Evolutionary conservation across 2,329 filamentous ascomycete species (phyloP).

Genomic region (Pestalotiopsis sp.): DNA sequence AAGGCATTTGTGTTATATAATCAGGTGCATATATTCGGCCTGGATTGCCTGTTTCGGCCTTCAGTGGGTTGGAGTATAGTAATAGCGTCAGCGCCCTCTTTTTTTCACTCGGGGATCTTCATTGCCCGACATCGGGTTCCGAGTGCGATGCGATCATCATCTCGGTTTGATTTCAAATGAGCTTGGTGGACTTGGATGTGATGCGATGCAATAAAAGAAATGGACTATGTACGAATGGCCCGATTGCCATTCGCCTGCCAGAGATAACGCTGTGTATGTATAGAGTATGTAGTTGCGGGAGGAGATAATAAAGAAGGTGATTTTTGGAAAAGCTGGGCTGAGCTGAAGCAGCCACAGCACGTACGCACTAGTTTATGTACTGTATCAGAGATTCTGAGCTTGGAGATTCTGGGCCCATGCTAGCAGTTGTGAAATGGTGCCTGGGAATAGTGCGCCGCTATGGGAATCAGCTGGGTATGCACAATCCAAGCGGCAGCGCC

Average conservation of each 20-base stretch:
- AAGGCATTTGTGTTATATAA: too few species aligned
- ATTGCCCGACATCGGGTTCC: background rate
- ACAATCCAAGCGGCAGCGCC: background rate
- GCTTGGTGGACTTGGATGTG: background rate
- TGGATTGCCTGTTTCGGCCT: background rate
- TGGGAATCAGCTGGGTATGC: background rate
- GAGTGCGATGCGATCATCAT: background rate
- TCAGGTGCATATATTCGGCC: background rate
- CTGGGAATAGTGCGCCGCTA: background rate
- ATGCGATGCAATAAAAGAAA: background rate
- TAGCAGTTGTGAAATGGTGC: too few species aligned
- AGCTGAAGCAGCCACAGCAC: background rate
- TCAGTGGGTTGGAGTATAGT: background rate
- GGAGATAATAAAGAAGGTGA: too few species aligned
- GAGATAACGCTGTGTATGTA: background rate
- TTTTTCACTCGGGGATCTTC: background rate
- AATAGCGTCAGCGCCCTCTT: background rate
- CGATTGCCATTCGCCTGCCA: background rate
- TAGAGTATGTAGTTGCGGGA: background rate
- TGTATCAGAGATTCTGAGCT: too few species aligned
- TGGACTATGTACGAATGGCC: background rate
- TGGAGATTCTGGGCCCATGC: too few species aligned
- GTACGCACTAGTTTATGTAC: too few species aligned
- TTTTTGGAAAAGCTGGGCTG: background rate
- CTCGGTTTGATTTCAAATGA: background rate